Evolutionary conservation across 257 asterid species (phyloP), one percentile per base, ranked within the genome.

Genomic region (Ilex asprella): DNA sequence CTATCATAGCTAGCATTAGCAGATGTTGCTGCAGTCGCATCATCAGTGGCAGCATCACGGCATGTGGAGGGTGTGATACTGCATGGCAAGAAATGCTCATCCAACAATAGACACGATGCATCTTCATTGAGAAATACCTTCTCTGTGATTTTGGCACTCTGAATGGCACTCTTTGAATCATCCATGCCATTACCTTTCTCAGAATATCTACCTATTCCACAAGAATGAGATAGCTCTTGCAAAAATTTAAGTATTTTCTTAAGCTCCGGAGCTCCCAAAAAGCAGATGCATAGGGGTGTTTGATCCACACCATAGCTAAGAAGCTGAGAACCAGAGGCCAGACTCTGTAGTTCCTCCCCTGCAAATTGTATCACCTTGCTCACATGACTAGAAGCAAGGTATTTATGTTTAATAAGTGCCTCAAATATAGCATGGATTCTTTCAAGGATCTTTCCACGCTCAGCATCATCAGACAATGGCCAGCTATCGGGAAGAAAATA

Each of bases 391-490:
- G 97, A 67, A 13, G 95, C 88, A 11, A 93, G 88, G 70, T 64
- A 93, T 59, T 85, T 93, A 75, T 81, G 71, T 67, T 68, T 78
- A 67, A 87, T 73, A 67, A 93, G 96, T n/a, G 78, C 67, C 82
- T 76, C 79, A 53, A 93, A 87, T 73, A 76, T 58, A 63, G 71
- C 61, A 66, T 73, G 84, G 72, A 93, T 93, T 76, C 69, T 87
- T 65, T 85, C 92, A 35, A 93, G 89, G 75, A 87, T 89, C 84
- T 87, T 89, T 54, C 76, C 82, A 32, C 99, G 83, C 73, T 92
- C 97, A 16, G 81, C 79, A 53, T 92, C 99, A 78, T 92, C 94
- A 50, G 95, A 81, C 64, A 76, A 63, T 61, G 91, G 96, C 99
- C 94, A 92, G 70, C 75, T 78, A 39, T 80, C 89, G 39, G 59